Evolutionary conservation across 2,329 filamentous ascomycete species (phyloP), one percentile per base, ranked within the genome.

Genomic region (Orbilia brochopaga): DNA sequence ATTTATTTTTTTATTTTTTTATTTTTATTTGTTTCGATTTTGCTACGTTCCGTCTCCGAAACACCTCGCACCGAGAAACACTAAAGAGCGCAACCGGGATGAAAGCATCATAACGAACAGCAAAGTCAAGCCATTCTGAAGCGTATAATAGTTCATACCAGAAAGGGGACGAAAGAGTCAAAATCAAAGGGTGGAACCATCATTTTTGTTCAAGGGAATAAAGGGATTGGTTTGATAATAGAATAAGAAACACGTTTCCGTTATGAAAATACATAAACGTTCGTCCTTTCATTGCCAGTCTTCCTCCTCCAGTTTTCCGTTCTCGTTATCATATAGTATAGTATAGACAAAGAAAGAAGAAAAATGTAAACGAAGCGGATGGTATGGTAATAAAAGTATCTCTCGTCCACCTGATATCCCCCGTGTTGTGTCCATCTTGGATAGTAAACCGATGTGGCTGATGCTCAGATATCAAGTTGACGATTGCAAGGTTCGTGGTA

Each of bases 291-390:
- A 40, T 58, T 23, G 27, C 23, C 53, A 30, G 44, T 32, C 42
- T 50, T 48, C 57, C 30, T 44, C 64, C 46, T 23, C 32, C 40
- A 53, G 52, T 59, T 30, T 48, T 50, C 58, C 35, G 53, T 60
- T 32, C 8, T 32, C 51, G 56, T 63, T 63, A n/a, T n/a, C 53
- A 37, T 64, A n/a, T 56, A 55, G 51, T 51, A 11, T 59, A 46
- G 58, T 69, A 56, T 48, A 48, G 42, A 57, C 46, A 65, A 58
- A 58, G 53, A 65, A 58, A 54, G 21, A 62, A 53, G 2, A 30
- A 40, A 62, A 54, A 65, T n/a, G n/a, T 42, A 52, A 44, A 50
- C 40, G 57, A 65, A 54, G 15, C 15, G n/a, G 53, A n/a, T n/a
- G n/a, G n/a, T n/a, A n/a, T n/a, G n/a, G n/a, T n/a, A n/a, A n/a